A percentile compares a stretch with the other conserved stretches of the same genome.
Conservation (phyloP, 768 basidiomycete species). For the Austroboletus festivus region DNA sequence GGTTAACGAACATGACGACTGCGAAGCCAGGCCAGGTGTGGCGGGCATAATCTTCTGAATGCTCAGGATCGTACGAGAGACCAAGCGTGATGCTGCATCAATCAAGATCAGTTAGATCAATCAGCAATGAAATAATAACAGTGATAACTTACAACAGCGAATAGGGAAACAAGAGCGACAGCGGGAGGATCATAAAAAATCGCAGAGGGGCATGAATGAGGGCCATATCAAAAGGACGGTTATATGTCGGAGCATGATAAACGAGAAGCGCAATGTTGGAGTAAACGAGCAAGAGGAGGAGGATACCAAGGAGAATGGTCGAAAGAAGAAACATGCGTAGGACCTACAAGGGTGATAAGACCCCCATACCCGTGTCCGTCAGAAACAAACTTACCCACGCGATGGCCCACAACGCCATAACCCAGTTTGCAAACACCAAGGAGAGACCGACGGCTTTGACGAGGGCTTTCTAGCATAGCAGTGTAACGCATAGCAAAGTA, state of each 20-base stretch:
- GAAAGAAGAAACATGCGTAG: slow-evolving; percentile 74
- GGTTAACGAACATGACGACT: slow-evolving; percentile 62
- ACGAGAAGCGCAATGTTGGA: slow-evolving; percentile 75
- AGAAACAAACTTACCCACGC: slow-evolving; percentile 49
- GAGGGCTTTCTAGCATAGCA: slow-evolving; percentile 48
- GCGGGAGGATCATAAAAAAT: slow-evolving; percentile 59
- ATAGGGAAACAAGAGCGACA: slow-evolving; percentile 45
- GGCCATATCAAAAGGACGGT: slow-evolving; percentile 69
- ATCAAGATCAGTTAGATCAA: background rate
- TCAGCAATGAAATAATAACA: background rate
- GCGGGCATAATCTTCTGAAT: slow-evolving; percentile 51
- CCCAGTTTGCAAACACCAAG: slow-evolving; percentile 74
- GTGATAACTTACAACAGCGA: slow-evolving; percentile 46
- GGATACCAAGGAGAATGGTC: slow-evolving; percentile 68
- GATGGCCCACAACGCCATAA: slow-evolving; percentile 78
- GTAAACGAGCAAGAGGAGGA: slow-evolving; percentile 70
- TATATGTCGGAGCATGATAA: slow-evolving; percentile 60
- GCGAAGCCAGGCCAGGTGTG: slow-evolving; percentile 75
- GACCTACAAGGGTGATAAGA: no score
- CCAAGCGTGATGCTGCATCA: slow-evolving; percentile 62
- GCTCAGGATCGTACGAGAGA: slow-evolving; percentile 50
- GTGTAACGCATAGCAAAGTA: background rate
- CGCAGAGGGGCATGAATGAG: slow-evolving; percentile 88
- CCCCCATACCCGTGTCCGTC: no score
- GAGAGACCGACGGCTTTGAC: slow-evolving; percentile 78